These are phyloP conservation scores for Suillus subalutaceus DNA, from an alignment of 768 basidiomycete genomes.

Conservation along the genomic window DNA sequence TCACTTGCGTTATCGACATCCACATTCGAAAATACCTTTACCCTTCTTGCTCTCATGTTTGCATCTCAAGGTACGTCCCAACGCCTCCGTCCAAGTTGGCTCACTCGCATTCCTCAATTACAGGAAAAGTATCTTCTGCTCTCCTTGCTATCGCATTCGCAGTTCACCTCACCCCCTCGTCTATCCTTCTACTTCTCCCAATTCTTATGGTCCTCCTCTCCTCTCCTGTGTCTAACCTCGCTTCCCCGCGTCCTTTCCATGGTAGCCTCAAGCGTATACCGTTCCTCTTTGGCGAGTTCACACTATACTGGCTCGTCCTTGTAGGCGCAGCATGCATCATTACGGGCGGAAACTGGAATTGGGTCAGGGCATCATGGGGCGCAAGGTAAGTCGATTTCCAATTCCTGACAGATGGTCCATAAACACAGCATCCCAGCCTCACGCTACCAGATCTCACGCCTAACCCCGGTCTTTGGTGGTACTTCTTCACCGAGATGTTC, in stretches of 20 bases:
- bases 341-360: constrained; percentile 61
- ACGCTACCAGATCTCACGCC: constrained; percentile 89
- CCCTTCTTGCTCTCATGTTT: constrained; percentile 68
- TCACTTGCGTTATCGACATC: constrained; percentile 83
- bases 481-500: constrained; percentile 99
- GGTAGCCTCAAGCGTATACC: constrained; percentile 12
- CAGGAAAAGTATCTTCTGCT: constrained; percentile 62
- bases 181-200: constrained; percentile 67
- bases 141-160: constrained; percentile 73
- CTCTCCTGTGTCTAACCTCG: constrained; percentile 67
- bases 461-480: constrained; percentile 97
- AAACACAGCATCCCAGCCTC: constrained; percentile 48
- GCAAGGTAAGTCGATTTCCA: constrained; percentile 56
- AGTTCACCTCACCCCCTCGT: constrained; percentile 73
- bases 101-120: neutral
- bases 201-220: constrained; percentile 64
- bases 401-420: neutral
- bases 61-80: constrained; percentile 60
- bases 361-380: constrained; percentile 84
- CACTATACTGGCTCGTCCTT: constrained; percentile 51
- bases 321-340: constrained; percentile 50
- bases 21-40: constrained; percentile 75
- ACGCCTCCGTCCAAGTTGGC: neutral
- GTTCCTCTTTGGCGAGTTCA: constrained; percentile 50
- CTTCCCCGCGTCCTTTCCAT: constrained; percentile 50